Conservation (phyloP, 2,329 filamentous ascomycete species). For the Hypomyces rosellus region DNA sequence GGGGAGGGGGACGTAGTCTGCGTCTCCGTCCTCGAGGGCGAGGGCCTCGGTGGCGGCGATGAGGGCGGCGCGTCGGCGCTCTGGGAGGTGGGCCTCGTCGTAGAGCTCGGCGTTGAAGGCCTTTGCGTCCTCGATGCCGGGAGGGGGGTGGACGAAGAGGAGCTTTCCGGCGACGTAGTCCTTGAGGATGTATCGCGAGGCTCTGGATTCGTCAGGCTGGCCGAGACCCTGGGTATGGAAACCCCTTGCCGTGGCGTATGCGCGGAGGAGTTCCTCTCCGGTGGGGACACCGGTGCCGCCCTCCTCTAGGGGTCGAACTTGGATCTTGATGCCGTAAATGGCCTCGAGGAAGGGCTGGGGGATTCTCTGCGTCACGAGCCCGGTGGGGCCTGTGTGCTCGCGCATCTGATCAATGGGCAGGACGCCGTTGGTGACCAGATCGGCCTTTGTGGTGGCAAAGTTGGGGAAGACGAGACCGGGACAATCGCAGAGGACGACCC, state of each 20-base stretch:
- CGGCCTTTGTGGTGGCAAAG: conserved; percentile 92
- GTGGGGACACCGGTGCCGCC: conserved; percentile 85
- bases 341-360: conserved; percentile 86
- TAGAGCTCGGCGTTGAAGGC: conserved; percentile 90
- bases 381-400: conserved; percentile 82
- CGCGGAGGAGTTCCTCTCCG: conserved; percentile 73
- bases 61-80: conserved; percentile 67
- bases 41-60: conserved; percentile 43
- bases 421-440: conserved; percentile 91
- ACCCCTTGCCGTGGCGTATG: conserved; percentile 83
- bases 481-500: conserved; percentile 92
- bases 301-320: conserved; percentile 75
- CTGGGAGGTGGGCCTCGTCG: conserved; percentile 72
- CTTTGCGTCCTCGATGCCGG: conserved; percentile 59
- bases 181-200: conserved; percentile 83
- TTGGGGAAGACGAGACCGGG: conserved; percentile 98
- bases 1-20: conserved; percentile 35
- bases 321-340: conserved; percentile 87
- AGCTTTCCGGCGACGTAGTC: conserved; percentile 97
- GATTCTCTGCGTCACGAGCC: conserved; percentile 76
- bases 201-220: conserved; percentile 87
- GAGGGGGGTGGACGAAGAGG: conserved; percentile 84
- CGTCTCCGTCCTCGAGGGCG: conserved; percentile 29
- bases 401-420: conserved; percentile 94
- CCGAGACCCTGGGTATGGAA: conserved; percentile 86